Conservation (phyloP, 176 grass and related monocot genomes). For the Rhynchospora pubera region DNA sequence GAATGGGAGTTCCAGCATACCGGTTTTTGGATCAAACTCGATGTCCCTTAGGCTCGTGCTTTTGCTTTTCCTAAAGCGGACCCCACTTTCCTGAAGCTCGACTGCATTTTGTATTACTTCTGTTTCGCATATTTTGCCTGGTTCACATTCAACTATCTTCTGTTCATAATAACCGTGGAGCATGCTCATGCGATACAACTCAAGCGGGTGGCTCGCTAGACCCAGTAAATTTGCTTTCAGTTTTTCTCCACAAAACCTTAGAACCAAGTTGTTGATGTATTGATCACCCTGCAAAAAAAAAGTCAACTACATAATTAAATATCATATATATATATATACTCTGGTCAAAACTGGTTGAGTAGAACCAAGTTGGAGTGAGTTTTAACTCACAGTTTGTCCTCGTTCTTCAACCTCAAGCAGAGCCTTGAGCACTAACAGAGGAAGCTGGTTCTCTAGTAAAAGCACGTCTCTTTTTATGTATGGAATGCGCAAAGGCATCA, state of each 20-base stretch:
- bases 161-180: background rate
- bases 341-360: too few species aligned
- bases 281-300: too few species aligned
- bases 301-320: too few species aligned
- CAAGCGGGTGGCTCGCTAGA: constrained; percentile 10
- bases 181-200: constrained; percentile 19
- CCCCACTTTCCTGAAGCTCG: constrained; percentile 10
- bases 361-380: background rate
- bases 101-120: background rate
- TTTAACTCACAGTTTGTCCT: background rate
- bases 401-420: background rate
- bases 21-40: background rate
- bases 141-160: background rate
- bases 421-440: constrained; percentile 16
- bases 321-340: too few species aligned
- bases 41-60: background rate
- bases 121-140: background rate
- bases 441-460: constrained; percentile 32
- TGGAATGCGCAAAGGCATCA: background rate
- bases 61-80: background rate
- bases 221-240: background rate
- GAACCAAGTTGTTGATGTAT: constrained; percentile 19
- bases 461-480: constrained; percentile 27
- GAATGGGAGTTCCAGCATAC: background rate
- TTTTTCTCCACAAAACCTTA: background rate